phyloP scores from a whole-genome alignment of 2,329 filamentous ascomycete species.

The Diaporthe aspalathi region DNA sequence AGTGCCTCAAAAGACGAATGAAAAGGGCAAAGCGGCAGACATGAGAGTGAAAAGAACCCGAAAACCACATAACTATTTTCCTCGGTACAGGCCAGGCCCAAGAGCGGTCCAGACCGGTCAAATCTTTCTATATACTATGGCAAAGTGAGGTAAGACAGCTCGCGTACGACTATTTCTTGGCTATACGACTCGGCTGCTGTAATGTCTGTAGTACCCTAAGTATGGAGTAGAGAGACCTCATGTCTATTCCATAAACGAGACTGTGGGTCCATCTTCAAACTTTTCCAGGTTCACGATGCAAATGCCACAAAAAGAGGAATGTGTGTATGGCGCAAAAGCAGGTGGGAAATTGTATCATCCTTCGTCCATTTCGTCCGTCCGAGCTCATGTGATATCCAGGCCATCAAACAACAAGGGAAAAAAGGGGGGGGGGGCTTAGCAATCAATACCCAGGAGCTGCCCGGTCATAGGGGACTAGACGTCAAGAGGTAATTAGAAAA shows the following conservation, averaged over 20 bases:
- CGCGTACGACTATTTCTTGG: neutral
- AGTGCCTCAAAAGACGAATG: too few relatives aligned
- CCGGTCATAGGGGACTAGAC: neutral
- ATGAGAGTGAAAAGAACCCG: too few relatives aligned
- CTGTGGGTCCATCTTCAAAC: neutral
- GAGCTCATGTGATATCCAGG: neutral
- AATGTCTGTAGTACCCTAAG: neutral
- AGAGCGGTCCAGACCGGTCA: neutral
- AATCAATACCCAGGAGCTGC: neutral
- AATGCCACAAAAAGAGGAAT: neutral
- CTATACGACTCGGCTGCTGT: neutral
- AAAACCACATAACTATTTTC: neutral
- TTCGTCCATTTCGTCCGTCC: constrained; percentile 15
- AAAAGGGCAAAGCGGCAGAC: too few relatives aligned
- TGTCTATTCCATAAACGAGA: constrained; percentile 1
- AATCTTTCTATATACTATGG: neutral
- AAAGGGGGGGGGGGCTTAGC: constrained; percentile 3
- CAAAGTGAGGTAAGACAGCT: neutral
- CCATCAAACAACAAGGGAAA: neutral
- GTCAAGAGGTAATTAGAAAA: neutral
- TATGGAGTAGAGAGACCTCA: constrained; percentile 7
- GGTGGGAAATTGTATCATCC: constrained; percentile 1
- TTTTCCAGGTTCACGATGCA: constrained; percentile 18
- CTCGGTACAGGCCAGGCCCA: neutral
- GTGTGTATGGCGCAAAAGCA: neutral